Evolutionary conservation across 495 filamentous ascomycete genomes (phyloP).

Genomic region (Penicillium silybi): DNA sequence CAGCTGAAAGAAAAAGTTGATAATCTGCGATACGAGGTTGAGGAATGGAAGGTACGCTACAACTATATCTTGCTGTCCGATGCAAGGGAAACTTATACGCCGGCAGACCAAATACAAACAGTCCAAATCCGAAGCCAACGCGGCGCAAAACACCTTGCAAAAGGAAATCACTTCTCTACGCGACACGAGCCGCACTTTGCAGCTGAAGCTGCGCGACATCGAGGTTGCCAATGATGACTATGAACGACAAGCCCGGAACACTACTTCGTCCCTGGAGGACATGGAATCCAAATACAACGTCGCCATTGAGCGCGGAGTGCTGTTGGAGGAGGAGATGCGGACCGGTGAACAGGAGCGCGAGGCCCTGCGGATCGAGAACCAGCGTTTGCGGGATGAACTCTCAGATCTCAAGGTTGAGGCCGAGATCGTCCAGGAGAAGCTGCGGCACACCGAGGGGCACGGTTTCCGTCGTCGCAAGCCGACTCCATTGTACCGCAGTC

Average conservation of each 20-base stretch:
- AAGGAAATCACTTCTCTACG: constrained; percentile 93
- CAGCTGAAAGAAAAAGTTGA: constrained; percentile 83
- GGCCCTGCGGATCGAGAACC: constrained; percentile 76
- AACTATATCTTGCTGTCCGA: neutral
- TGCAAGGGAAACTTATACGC: neutral
- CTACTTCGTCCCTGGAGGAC: constrained; percentile 91
- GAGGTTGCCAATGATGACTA: constrained; percentile 98
- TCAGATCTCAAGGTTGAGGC: constrained; percentile 90
- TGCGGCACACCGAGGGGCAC: constrained; percentile 61
- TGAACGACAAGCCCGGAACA: constrained; percentile 91
- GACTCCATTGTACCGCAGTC: constrained; percentile 42
- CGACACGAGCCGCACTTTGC: constrained; percentile 74
- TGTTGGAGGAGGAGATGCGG: constrained; percentile 93
- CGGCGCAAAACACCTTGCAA: constrained; percentile 80
- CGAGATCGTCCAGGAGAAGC: constrained; percentile 90
- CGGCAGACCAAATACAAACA: constrained; percentile 91
- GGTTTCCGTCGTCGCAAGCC: constrained; percentile 52
- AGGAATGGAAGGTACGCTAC: constrained; percentile 90
- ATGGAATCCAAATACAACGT: constrained; percentile 95
- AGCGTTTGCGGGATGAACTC: constrained; percentile 83
- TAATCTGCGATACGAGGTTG: constrained; percentile 76
- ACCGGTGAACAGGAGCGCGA: constrained; percentile 88
- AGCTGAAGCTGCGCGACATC: constrained; percentile 83
- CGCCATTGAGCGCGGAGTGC: constrained; percentile 82
- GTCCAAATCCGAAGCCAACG: constrained; percentile 78